A percentile compares a stretch with the other conserved stretches of the same genome.
These are phyloP conservation scores for Sporisorium graminicola DNA, from an alignment of 1,284 basidiomycete genomes.

Conservation along the genomic window DNA sequence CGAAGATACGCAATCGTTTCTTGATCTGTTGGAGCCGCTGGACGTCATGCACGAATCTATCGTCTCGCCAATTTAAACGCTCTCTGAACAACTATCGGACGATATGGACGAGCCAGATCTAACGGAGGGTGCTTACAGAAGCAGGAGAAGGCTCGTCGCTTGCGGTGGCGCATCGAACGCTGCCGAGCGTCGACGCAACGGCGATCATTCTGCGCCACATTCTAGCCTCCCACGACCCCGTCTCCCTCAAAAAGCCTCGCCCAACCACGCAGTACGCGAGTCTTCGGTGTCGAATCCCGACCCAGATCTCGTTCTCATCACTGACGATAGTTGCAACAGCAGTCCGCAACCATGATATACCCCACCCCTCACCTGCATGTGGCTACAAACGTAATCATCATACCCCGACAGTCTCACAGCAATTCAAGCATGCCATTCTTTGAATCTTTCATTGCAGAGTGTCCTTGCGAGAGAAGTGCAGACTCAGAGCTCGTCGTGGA, in stretches of 20 bases:
- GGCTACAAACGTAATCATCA: neutral
- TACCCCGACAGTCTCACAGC: neutral
- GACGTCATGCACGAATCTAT: constrained; percentile 1
- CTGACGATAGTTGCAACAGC: constrained; percentile 16
- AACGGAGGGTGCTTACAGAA: neutral
- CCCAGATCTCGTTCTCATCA: constrained; percentile 13
- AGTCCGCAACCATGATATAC: constrained; percentile 3
- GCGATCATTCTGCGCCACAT: neutral
- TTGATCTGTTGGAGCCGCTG: constrained; percentile 28
- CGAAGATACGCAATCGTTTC: constrained; percentile 32
- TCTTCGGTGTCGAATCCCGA: constrained; percentile 24
- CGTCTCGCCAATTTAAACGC: neutral
- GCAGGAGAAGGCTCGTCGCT: constrained; percentile 21
- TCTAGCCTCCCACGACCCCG: no score
- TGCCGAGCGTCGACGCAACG: constrained; percentile 1
- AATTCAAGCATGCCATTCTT: neutral
- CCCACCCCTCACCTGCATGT: no score
- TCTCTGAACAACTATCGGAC: constrained; percentile 17
- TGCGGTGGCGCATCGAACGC: constrained; percentile 8
- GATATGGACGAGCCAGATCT: constrained; percentile 6
- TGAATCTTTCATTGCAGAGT: neutral
- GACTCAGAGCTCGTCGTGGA: constrained; percentile 29
- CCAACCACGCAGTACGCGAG: neutral
- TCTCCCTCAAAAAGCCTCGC: neutral
- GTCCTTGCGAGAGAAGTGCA: neutral